Evolutionary conservation across 139 green algal species (phyloP), one percentile per base, ranked within the genome.

Genomic region (Micromonas pusilla): DNA sequence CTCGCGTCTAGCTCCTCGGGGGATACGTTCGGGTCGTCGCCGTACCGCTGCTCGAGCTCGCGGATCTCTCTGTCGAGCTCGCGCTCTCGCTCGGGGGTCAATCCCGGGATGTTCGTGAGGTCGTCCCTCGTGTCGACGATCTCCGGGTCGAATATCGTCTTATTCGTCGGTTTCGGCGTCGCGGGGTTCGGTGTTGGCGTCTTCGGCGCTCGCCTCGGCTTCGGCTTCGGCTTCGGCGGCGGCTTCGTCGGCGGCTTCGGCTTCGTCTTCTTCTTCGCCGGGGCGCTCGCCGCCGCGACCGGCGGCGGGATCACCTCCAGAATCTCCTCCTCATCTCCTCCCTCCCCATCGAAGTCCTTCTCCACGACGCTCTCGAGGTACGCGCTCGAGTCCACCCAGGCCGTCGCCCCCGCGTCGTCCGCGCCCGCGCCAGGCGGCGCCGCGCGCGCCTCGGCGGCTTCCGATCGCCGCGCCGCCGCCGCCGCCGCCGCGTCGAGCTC

Each of bases 1-100:
- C 62, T 75, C 53, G 52, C 68, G 30, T 39, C n/a, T 33, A 75
- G 37, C 68, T 62, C 68, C 37, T 75, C 68, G n/a, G 52, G 34
- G 68, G 20, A 62, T 34, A 39, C 52, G n/a, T 62, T 75, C 36
- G 20, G 20, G 20, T 23, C 53, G 23, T 30, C 38, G 37, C 52
- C 31, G 36, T 75, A 38, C 36, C 23, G 25, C 2, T 75, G 34
- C 45, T 57, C 45, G 45, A 57, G 45, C 45, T 16, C 16, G 45
- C 45, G 45, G 16, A 57, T 57, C 68, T 62, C 53, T 25, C 38
- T 31, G n/a, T 63, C 26, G 1, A 75, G 31, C n/a, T 34, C 68
- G 20, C 38, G 34, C 3, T 53, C 68, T 23, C 37, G 25, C 25
- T 75, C 37, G 20, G 36, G 23, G 1, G 68, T 28, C 26, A 53